These are phyloP conservation scores for Raffaelea albimanens DNA, from an alignment of 2,329 filamentous ascomycete genomes.

Conservation along the genomic window DNA sequence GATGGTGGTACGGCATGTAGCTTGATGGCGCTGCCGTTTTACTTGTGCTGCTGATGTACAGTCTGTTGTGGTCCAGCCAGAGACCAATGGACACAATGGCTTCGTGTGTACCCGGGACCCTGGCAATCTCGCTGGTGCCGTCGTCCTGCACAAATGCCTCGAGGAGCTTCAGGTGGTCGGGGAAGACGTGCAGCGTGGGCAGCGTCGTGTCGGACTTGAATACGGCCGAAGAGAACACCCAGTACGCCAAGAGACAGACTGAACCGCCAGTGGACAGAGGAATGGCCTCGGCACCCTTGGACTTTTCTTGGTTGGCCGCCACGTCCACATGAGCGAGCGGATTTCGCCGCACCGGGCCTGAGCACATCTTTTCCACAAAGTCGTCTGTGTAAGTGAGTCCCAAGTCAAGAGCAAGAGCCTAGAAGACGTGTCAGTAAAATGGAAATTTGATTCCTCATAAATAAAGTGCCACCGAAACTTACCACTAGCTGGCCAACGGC, in stretches of 20 bases:
- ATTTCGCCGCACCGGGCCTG: slow-evolving; percentile 30
- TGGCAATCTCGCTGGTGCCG: slow-evolving; percentile 36
- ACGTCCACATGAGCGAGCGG: slow-evolving; percentile 29
- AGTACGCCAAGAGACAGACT: slow-evolving; percentile 51
- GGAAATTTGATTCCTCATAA: not conserved
- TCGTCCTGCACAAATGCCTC: slow-evolving; percentile 42
- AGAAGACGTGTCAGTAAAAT: not conserved
- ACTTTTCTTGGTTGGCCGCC: slow-evolving; percentile 1
- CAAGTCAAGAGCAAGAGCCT: slow-evolving; percentile 56
- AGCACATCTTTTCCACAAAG: slow-evolving; percentile 35
- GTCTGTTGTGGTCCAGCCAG: slow-evolving; percentile 42
- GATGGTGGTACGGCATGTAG: slow-evolving; percentile 53
- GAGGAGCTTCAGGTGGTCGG: slow-evolving; percentile 47
- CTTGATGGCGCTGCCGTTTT: slow-evolving; percentile 19
- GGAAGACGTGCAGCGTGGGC: slow-evolving; percentile 49
- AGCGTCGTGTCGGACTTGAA: slow-evolving; percentile 46
- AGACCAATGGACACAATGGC: slow-evolving; percentile 50
- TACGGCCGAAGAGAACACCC: slow-evolving; percentile 51
- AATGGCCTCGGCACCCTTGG: slow-evolving; percentile 33
- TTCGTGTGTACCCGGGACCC: slow-evolving; percentile 46
- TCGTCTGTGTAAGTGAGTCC: slow-evolving; percentile 38
- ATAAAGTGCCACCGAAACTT: slow-evolving; percentile 9
- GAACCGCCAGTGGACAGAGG: slow-evolving; percentile 50
- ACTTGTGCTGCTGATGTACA: not conserved
- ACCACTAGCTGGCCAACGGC: slow-evolving; percentile 65